A percentile compares a stretch with the other conserved stretches of the same genome.
phyloP scores from a whole-genome alignment of 331 rosid genomes.

The Malus hybrid region DNA sequence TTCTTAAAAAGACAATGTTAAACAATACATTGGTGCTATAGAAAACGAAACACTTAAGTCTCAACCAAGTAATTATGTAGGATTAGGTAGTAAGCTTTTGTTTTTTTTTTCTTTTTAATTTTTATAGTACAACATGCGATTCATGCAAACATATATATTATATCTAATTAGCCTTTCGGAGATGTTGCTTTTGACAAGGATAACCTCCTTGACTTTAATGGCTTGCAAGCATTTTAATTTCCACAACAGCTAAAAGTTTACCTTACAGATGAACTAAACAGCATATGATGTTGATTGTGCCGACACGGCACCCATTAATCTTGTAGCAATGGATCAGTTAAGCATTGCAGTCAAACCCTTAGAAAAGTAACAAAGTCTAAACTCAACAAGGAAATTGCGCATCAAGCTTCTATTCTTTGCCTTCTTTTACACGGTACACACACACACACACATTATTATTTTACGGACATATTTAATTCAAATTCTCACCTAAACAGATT shows the following conservation, averaged over 20 bases:
- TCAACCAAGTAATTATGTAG: not conserved
- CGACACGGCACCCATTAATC: slow-evolving; percentile 4
- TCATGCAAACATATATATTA: not conserved
- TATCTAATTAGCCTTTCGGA: not conserved
- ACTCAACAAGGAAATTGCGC: too few relatives aligned
- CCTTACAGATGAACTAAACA: slow-evolving; percentile 4
- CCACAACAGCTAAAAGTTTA: slow-evolving; percentile 6
- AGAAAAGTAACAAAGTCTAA: not conserved
- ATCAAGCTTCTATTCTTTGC: not conserved
- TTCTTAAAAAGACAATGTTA: not conserved
- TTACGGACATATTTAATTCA: not conserved
- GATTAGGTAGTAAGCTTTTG: not conserved
- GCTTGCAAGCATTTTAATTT: slow-evolving; percentile 5
- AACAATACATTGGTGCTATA: not conserved
- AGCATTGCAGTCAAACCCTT: slow-evolving; percentile 6
- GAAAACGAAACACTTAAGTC: not conserved
- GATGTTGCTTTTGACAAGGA: not conserved
- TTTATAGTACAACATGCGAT: not conserved
- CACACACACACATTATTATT: not conserved
- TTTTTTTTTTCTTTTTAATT: not conserved
- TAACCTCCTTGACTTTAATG: slow-evolving; percentile 9
- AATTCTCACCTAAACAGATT: not conserved
- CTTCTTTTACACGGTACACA: not conserved
- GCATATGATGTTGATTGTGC: not conserved
- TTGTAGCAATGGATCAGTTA: slow-evolving; percentile 7